Evolutionary conservation across 805 yeast species (phyloP), one percentile per base, ranked within the genome.

Genomic region (Metschnikowia kunwiensis): DNA sequence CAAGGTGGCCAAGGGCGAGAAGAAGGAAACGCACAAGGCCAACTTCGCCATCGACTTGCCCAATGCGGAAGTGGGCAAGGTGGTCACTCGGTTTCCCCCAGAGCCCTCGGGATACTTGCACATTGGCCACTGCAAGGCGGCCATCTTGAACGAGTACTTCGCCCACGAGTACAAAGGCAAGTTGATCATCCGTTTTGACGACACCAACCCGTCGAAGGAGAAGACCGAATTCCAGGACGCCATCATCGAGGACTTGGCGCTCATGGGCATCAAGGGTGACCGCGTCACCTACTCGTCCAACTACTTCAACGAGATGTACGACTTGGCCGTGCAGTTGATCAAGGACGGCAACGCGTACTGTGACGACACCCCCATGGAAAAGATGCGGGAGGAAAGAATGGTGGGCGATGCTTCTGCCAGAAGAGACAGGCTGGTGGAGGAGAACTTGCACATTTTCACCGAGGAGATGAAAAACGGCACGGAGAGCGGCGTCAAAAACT

Each of bases 91-190:
- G 70, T 93, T 93, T 80, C 98, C 96, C 34, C 99, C 99, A 48
- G 99, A 93, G 72, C 99, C 99, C 43, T 86, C 95, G 68, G 99
- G 99, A 69, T 93, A 89, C 66, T 76, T 93, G 66, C 99, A 93
- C 68, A 93, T 93, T 67, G 99, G 99, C 51, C 99, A 93, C 61
- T 98, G 96, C 43, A 93, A 93, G 68, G 98, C 98, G 44, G 99
- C 99, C 37, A 74, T 93, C 41, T 76, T 93, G 60, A 93, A 93
- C 71, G 93, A 93, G 67, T 91, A 89, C 70, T 91, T 93, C 70
- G 98, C 99, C 32, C 82, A 86, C 53, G 83, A 78, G 58, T 93
- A 91, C 75, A 84, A 93, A 57, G 99, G 99, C 61, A 93, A 93
- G 68, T 78, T 93, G 61, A 88, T 93, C 57, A 82, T 93, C 57